These are phyloP conservation scores for Vicia faba DNA, from an alignment of 306 rosid genomes.

Conservation along the genomic window DNA sequence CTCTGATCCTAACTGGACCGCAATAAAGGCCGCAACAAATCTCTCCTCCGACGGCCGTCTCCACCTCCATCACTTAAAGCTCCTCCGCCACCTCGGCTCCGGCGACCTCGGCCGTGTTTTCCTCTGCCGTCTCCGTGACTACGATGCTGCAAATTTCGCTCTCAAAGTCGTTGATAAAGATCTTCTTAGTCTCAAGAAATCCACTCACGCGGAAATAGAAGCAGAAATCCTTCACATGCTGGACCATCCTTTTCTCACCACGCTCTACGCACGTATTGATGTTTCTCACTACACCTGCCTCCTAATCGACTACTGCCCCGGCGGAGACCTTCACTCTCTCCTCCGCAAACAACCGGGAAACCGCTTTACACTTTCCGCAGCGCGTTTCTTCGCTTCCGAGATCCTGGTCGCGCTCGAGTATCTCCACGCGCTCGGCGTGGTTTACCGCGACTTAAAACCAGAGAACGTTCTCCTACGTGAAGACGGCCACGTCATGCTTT, in stretches of 20 bases:
- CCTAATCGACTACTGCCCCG: constrained; percentile 85
- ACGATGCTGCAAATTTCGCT: constrained; percentile 66
- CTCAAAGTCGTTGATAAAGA: constrained; percentile 88
- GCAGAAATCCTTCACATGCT: constrained; percentile 69
- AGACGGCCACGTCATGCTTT: constrained; percentile 93
- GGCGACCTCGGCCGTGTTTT: constrained; percentile 90
- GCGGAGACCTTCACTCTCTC: constrained; percentile 83
- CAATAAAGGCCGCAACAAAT: constrained; percentile 68
- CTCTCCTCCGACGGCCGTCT: constrained; percentile 79
- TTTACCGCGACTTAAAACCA: constrained; percentile 84
- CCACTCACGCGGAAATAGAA: constrained; percentile 66
- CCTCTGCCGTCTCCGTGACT: constrained; percentile 78
- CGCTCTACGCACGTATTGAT: constrained; percentile 83
- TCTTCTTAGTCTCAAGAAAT: constrained; percentile 58
- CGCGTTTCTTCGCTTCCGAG: constrained; percentile 80
- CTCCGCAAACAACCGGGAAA: constrained; percentile 53
- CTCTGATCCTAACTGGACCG: constrained; percentile 76
- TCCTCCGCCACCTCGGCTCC: constrained; percentile 84
- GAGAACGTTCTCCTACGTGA: constrained; percentile 81
- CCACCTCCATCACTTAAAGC: constrained; percentile 81
- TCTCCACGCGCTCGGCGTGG: constrained; percentile 75
- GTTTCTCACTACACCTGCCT: constrained; percentile 89
- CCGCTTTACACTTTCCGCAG: constrained; percentile 46
- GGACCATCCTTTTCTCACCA: constrained; percentile 91
- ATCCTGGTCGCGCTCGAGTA: constrained; percentile 78